These are phyloP conservation scores for Vitis hybrid DNA, from an alignment of 177 flowering plant genomes.

Conservation along the genomic window DNA sequence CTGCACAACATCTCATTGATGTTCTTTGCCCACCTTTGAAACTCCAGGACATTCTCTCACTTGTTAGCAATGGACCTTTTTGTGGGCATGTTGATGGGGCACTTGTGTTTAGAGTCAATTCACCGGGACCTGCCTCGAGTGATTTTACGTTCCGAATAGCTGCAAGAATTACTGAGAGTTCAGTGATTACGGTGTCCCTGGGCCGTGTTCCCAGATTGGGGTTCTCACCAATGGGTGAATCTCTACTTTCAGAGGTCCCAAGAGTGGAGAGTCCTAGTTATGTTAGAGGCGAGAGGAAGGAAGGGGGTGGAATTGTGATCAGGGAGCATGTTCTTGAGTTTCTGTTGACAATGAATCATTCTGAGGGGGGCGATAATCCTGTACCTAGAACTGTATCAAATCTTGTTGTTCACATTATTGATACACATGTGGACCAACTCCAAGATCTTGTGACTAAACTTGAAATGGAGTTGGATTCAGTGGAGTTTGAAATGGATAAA, in stretches of 20 bases:
- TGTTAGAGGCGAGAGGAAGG: conserved; percentile 39
- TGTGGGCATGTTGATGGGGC: conserved; percentile 98
- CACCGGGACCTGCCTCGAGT: conserved; percentile 85
- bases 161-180: conserved; percentile 84
- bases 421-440: conserved; percentile 92
- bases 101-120: conserved; percentile 88
- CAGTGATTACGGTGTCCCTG: conserved; percentile 88
- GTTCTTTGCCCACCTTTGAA: conserved; percentile 94
- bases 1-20: conserved; percentile 85
- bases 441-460: conserved; percentile 91
- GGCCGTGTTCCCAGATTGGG: conserved; percentile 97
- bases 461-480: conserved; percentile 87
- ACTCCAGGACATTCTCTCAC: conserved; percentile 93
- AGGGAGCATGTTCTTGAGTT: conserved; percentile 88
- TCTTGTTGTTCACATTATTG: conserved; percentile 84
- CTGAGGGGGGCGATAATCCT: conserved; percentile 97
- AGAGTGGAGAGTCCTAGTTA: conserved; percentile 63
- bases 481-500: conserved; percentile 88
- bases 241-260: conserved; percentile 86
- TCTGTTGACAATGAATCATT: conserved; percentile 91
- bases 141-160: conserved; percentile 81
- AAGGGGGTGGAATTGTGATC: conserved; percentile 58
- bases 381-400: conserved; percentile 80
- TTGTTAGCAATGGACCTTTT: conserved; percentile 93
- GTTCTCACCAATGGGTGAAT: conserved; percentile 70